phyloP scores from a whole-genome alignment of 2,329 filamentous ascomycete species.

The Xylogone sp. region DNA sequence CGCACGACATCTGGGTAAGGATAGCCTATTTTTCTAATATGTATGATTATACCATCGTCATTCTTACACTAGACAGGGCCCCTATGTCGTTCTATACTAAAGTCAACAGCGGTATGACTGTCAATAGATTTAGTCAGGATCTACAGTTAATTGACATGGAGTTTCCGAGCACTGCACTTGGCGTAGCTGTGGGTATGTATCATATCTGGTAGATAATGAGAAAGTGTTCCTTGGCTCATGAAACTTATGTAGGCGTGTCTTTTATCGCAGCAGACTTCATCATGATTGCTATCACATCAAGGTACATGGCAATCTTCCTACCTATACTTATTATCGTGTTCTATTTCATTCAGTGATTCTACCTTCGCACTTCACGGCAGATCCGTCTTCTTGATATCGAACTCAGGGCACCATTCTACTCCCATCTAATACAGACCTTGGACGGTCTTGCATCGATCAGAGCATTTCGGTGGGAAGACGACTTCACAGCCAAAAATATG shows the following conservation, averaged over 20 bases:
- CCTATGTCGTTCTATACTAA: slow-evolving; percentile 8
- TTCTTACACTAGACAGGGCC: slow-evolving; percentile 8
- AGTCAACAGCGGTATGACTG: slow-evolving; percentile 11
- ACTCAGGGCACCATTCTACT: slow-evolving; percentile 34
- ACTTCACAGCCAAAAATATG: slow-evolving; percentile 30
- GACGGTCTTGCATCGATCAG: slow-evolving; percentile 38
- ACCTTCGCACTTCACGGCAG: slow-evolving; percentile 42
- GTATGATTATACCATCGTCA: too few species aligned
- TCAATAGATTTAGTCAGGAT: slow-evolving; percentile 24
- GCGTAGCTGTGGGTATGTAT: too few species aligned
- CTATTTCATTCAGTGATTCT: slow-evolving; percentile 32
- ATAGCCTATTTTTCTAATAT: too few species aligned
- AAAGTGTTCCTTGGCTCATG: too few species aligned
- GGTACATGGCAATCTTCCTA: slow-evolving; percentile 3
- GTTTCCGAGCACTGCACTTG: slow-evolving; percentile 10
- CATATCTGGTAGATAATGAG: too few species aligned
- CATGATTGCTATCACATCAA: slow-evolving; percentile 28
- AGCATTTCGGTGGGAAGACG: slow-evolving; percentile 37
- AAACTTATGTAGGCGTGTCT: too few species aligned
- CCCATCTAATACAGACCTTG: slow-evolving; percentile 40
- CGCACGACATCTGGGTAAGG: too few species aligned
- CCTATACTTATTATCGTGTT: slow-evolving; percentile 18
- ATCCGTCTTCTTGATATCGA: slow-evolving; percentile 42
- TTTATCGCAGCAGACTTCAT: not conserved
- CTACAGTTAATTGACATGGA: slow-evolving; percentile 25